Evolutionary conservation across 208 protist genomes (phyloP).

Genomic region (Acanthamoeba triangularis): DNA sequence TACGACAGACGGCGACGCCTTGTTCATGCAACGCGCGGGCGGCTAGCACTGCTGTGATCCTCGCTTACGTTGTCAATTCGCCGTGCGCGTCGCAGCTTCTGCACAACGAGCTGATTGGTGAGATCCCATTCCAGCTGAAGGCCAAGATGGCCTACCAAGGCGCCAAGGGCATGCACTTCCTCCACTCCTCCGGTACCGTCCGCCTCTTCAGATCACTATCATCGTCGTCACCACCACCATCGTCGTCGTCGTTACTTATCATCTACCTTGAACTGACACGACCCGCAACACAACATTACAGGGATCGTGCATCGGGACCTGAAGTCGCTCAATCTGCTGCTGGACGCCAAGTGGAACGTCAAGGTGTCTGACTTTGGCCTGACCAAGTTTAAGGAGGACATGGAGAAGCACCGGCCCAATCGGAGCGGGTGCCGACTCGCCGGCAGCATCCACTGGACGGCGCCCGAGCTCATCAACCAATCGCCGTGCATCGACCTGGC

Average conservation of each 20-base stretch:
- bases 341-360: slow-evolving; percentile 59
- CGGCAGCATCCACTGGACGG: slow-evolving; percentile 6
- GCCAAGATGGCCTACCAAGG: slow-evolving; percentile 70
- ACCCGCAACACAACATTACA: background rate
- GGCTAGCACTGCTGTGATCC: too few species aligned
- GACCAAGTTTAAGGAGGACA: background rate
- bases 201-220: too few species aligned
- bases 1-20: background rate
- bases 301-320: slow-evolving; percentile 52
- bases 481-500: background rate
- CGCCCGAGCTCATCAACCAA: slow-evolving; percentile 2
- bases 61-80: too few species aligned
- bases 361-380: slow-evolving; percentile 53
- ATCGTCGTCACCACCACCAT: too few species aligned
- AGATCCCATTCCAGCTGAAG: slow-evolving; percentile 56
- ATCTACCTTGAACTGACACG: background rate
- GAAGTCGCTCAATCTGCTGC: slow-evolving; percentile 66
- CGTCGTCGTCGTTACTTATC: too few species aligned
- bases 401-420: background rate
- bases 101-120: slow-evolving; percentile 20
- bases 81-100: too few species aligned
- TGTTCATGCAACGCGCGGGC: too few species aligned
- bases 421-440: background rate
- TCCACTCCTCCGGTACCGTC: slow-evolving; percentile 44
- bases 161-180: slow-evolving; percentile 71